Evolutionary conservation across 106 monocot genomes (phyloP).

Genomic region (Chionographis japonica): DNA sequence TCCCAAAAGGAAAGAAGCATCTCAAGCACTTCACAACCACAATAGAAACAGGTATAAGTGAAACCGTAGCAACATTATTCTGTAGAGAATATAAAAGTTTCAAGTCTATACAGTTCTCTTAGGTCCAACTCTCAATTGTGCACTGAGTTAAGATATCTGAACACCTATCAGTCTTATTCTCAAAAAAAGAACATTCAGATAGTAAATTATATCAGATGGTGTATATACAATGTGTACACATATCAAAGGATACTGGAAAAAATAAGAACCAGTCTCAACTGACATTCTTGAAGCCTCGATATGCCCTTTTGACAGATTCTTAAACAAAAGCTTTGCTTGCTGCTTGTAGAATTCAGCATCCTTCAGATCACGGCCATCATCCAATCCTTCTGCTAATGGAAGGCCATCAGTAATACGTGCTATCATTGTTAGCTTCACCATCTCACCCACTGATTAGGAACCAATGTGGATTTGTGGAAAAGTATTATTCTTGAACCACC

Average conservation of each 20-base stretch:
- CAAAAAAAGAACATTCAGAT: too few relatives aligned
- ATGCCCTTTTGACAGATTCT: conserved; percentile 88
- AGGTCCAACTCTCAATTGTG: too few relatives aligned
- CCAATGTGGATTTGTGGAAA: background rate
- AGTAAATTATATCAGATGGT: background rate
- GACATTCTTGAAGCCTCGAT: conserved; percentile 98
- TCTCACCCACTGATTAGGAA: conserved; percentile 8
- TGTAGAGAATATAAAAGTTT: too few relatives aligned
- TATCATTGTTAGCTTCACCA: conserved; percentile 98
- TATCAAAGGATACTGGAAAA: conserved; percentile 80
- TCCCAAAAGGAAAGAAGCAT: too few relatives aligned
- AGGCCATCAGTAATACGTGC: conserved; percentile 98
- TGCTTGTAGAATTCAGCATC: conserved; percentile 92
- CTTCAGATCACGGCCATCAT: conserved; percentile 90
- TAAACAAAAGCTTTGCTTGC: conserved; percentile 96
- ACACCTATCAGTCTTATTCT: too few relatives aligned
- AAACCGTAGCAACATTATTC: too few relatives aligned
- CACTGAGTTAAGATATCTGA: too few relatives aligned
- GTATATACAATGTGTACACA: background rate
- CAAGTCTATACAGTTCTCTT: too few relatives aligned
- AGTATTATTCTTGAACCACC: conserved; percentile 1
- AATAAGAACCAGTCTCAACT: conserved; percentile 85
- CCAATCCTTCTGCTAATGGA: conserved; percentile 94
- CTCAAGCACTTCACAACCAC: too few relatives aligned
- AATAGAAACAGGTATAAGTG: too few relatives aligned